Evolutionary conservation across 1,284 basidiomycete genomes (phyloP).

Genomic region (Prillingera fragicola): DNA sequence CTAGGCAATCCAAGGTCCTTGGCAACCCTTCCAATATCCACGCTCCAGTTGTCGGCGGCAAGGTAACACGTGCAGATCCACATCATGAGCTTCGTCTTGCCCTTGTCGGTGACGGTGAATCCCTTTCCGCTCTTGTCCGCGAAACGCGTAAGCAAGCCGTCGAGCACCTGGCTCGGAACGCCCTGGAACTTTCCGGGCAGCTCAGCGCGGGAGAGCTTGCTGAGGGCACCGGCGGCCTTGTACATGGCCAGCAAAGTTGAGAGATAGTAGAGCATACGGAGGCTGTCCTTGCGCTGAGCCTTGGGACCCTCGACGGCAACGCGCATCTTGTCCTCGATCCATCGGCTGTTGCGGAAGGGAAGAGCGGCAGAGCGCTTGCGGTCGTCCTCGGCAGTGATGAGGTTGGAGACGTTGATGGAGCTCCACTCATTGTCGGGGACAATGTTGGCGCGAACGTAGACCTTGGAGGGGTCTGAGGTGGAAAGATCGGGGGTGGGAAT

Average conservation of each 20-base stretch:
- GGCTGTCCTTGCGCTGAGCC: constrained; percentile 50
- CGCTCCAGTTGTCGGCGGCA: constrained; percentile 66
- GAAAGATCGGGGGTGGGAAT: constrained; percentile 66
- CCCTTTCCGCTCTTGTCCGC: constrained; percentile 61
- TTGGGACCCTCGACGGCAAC: constrained; percentile 15
- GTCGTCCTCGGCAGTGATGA: constrained; percentile 58
- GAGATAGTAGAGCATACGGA: constrained; percentile 74
- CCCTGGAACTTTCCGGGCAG: constrained; percentile 56
- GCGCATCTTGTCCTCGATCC: constrained; percentile 52
- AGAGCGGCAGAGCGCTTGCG: constrained; percentile 57
- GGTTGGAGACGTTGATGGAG: constrained; percentile 34
- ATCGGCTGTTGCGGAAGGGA: constrained; percentile 60
- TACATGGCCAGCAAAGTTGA: constrained; percentile 68
- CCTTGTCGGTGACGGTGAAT: constrained; percentile 62
- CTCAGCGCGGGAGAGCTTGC: constrained; percentile 24
- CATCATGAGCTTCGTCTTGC: constrained; percentile 64
- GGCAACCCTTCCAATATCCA: constrained; percentile 63
- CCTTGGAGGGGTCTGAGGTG: constrained; percentile 62
- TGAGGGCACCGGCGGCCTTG: constrained; percentile 42
- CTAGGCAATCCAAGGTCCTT: constrained; percentile 63
- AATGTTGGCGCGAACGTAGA: constrained; percentile 69
- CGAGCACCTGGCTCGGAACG: constrained; percentile 62
- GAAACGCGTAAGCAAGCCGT: constrained; percentile 71
- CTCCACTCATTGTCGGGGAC: constrained; percentile 64
- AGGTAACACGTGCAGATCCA: constrained; percentile 75